Evolutionary conservation across 331 rosid genomes (phyloP), one percentile per base, ranked within the genome.

Genomic region (Saraca asoca): DNA sequence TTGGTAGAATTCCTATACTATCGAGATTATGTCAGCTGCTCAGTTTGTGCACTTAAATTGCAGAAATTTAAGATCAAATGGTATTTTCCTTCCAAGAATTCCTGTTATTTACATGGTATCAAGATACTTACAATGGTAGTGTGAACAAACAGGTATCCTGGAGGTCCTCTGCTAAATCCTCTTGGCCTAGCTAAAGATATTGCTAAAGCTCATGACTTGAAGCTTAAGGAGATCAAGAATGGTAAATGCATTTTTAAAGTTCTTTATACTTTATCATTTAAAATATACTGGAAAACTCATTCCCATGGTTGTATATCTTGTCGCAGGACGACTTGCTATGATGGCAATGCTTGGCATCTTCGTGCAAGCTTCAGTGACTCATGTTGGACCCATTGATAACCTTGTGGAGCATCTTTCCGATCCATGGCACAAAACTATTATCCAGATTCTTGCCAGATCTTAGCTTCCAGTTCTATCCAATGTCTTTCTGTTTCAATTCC

Each of bases 141-240:
- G 73, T 81, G 10, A 57, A 75, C 66, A 58, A 76, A 19, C 69
- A 92, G 95, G 70, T 92, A 93, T 50, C 95, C 90, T 19, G 95
- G 95, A 12, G 95, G 98, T 53, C 90, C 90, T 55, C 66, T 89
- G 78, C 77, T 93, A 9, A 93, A 89, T 70, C 96, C 96, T 63
- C 90, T 93, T 20, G 94, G 95, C 69, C 44, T 87, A 38, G 96
- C 96, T 24, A 93, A 88, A 80, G 97, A 93, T 60, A 84, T 90
- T 16, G 80, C 80, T 51, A 86, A 70, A 5, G 95, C 95, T 59
- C 90, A 78, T 57, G 89, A 84, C 4, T 88, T 72, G 95, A 93
- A 93, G 84, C 95, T 89, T 31, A 87, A 90, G 83, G 94, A 90
- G 88, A 87, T 93, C 11, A 93, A 87, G 73, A 93, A 93, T 35